A percentile compares a stretch with the other conserved stretches of the same genome.
phyloP scores from a whole-genome alignment of 2,329 filamentous ascomycete species.

The Diplodia intermedia region DNA sequence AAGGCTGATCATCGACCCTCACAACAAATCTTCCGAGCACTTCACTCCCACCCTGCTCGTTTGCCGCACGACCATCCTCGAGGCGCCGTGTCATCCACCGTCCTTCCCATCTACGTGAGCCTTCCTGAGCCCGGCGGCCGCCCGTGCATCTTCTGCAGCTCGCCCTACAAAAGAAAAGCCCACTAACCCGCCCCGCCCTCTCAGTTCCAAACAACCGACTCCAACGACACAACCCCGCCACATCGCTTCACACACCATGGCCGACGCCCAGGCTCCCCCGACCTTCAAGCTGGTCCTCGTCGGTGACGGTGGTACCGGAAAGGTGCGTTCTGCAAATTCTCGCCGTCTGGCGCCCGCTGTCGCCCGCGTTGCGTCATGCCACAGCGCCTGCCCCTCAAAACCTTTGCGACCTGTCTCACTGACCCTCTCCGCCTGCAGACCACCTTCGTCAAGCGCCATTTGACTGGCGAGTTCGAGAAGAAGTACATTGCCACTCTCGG shows the following conservation, averaged over 20 bases:
- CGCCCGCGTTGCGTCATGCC: constrained; percentile 28
- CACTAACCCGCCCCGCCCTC: constrained; percentile 29
- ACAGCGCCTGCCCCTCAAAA: constrained; percentile 28
- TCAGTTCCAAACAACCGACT: constrained; percentile 31
- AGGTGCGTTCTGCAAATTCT: constrained; percentile 67
- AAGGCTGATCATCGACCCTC: constrained; percentile 31
- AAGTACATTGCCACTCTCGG: constrained; percentile 99
- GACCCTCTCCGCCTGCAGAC: constrained; percentile 64
- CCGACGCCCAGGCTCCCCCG: constrained; percentile 64
- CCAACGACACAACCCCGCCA: constrained; percentile 28
- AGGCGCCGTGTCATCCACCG: constrained; percentile 24
- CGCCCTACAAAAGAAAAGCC: constrained; percentile 23
- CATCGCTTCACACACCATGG: constrained; percentile 62
- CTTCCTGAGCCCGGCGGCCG: constrained; percentile 15
- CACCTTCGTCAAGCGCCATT: constrained; percentile 99
- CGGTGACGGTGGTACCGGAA: constrained; percentile 98
- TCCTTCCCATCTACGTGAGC: constrained; percentile 15
- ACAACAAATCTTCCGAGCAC: constrained; percentile 34
- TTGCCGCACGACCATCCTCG: constrained; percentile 31
- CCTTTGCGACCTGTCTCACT: constrained; percentile 29
- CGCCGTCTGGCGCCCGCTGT: constrained; percentile 8
- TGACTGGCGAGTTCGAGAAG: constrained; percentile 99
- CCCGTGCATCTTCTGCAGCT: constrained; percentile 15
- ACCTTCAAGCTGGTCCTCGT: constrained; percentile 99
- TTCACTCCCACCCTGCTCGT: constrained; percentile 30